phyloP scores from a whole-genome alignment of 306 rosid species.

The Morella rubra region DNA sequence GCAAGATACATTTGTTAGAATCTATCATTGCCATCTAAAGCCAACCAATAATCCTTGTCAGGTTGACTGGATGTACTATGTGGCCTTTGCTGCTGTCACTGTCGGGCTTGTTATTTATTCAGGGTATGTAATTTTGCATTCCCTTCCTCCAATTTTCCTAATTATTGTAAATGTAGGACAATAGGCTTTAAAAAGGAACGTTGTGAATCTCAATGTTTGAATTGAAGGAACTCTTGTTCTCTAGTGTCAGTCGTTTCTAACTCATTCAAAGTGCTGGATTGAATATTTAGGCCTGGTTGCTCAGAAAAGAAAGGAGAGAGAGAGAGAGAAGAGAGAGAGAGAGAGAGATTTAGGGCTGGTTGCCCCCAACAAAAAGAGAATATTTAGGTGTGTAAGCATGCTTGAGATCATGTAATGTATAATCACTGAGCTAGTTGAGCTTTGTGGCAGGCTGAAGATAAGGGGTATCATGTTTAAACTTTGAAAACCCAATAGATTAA shows the following conservation, averaged over 20 bases:
- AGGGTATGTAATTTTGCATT: slow-evolving; percentile 46
- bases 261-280: neutral
- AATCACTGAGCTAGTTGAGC: neutral
- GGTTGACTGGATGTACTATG: slow-evolving; percentile 97
- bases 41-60: slow-evolving; percentile 40
- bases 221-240: neutral
- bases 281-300: neutral
- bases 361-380: too few species aligned
- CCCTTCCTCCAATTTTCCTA: neutral
- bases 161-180: neutral
- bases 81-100: slow-evolving; percentile 75
- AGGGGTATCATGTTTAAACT: neutral
- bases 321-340: too few species aligned
- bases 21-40: slow-evolving; percentile 25
- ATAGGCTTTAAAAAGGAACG: neutral
- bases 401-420: neutral
- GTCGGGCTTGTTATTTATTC: slow-evolving; percentile 81
- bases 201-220: neutral
- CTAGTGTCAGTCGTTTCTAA: neutral
- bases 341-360: too few species aligned
- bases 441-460: neutral
- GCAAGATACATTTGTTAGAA: slow-evolving; percentile 1
- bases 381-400: neutral
- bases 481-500: neutral
- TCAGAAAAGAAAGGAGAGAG: too few species aligned